Evolutionary conservation across 2,329 filamentous ascomycete genomes (phyloP).

Genomic region (Neofusicoccum sp.): DNA sequence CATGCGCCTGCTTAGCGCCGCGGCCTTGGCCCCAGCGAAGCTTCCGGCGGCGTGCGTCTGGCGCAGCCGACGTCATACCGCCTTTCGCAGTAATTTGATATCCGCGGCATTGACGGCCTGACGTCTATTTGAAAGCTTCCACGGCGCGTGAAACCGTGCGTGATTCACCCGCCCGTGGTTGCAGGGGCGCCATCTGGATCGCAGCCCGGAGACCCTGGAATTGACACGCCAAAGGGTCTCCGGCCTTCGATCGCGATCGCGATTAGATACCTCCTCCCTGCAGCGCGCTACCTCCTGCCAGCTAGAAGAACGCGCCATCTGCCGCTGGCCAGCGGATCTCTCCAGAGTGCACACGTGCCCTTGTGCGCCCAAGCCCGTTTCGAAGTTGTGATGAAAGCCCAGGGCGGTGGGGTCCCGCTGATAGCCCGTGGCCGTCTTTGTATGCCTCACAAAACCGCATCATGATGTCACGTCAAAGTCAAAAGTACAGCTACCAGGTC

Average conservation of each 20-base stretch:
- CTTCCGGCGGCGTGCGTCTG: not conserved
- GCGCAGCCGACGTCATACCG: conserved; percentile 9
- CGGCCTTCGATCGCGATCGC: conserved; percentile 3
- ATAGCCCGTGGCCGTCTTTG: too few relatives aligned
- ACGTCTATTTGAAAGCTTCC: not conserved
- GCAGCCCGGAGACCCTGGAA: not conserved
- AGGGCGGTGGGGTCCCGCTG: too few relatives aligned
- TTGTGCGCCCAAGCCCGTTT: too few relatives aligned
- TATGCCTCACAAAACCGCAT: not conserved
- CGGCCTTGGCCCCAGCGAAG: conserved; percentile 5
- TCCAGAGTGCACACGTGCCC: too few relatives aligned
- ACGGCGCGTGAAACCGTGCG: not conserved
- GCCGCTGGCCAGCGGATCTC: too few relatives aligned
- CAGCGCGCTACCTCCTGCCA: not conserved
- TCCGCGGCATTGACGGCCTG: conserved; percentile 4
- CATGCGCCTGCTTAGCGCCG: conserved; percentile 9
- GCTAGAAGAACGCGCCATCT: not conserved
- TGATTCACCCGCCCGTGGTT: not conserved
- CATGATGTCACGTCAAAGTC: not conserved
- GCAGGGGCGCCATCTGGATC: not conserved
- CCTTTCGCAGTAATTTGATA: conserved; percentile 13
- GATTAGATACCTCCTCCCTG: conserved; percentile 7
- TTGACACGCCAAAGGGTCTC: not conserved
- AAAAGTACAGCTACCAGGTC: not conserved
- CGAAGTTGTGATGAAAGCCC: too few relatives aligned